These are phyloP conservation scores for Hanseniaspora occidentalis DNA, from an alignment of 805 yeast genomes.

Conservation along the genomic window DNA sequence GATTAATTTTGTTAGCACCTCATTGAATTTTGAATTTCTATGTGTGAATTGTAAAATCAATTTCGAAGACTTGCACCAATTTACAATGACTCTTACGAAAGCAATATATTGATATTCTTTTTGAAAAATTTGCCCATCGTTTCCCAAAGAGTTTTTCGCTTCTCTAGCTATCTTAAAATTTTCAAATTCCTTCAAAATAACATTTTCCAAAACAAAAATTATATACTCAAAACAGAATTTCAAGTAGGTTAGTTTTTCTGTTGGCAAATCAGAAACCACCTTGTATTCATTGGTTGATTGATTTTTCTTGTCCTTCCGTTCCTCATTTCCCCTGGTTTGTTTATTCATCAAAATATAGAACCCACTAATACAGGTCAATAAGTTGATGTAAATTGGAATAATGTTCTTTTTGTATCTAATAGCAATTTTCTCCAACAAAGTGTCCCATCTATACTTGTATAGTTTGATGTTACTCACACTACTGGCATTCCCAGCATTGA, in stretches of 20 bases:
- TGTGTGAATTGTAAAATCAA: constrained; percentile 27
- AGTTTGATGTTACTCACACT: constrained; percentile 8
- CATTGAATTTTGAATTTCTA: constrained; percentile 21
- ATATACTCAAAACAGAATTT: constrained; percentile 31
- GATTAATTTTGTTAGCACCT: constrained; percentile 15
- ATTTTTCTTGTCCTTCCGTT: constrained; percentile 2
- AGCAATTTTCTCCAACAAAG: constrained; percentile 15
- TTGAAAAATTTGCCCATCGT: constrained; percentile 12
- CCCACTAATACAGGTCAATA: constrained; percentile 18
- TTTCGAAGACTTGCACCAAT: constrained; percentile 46
- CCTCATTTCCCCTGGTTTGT: constrained; percentile 1
- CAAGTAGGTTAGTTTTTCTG: constrained; percentile 17
- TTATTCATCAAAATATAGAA: constrained; percentile 13
- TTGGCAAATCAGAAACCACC: constrained; percentile 7
- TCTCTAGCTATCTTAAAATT: not conserved
- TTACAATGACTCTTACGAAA: constrained; percentile 36
- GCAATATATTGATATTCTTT: constrained; percentile 19
- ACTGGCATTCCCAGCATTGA: constrained; percentile 9
- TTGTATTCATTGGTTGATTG: not conserved
- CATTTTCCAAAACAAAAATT: constrained; percentile 22
- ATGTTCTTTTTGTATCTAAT: constrained; percentile 18
- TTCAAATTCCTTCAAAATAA: constrained; percentile 18
- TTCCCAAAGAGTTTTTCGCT: not conserved
- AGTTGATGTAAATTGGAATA: constrained; percentile 15
- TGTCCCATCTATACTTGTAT: constrained; percentile 10